Base-by-base conservation (phyloP, 2,329 filamentous ascomycete genomes). In the Claviceps humidiphila region DNA sequence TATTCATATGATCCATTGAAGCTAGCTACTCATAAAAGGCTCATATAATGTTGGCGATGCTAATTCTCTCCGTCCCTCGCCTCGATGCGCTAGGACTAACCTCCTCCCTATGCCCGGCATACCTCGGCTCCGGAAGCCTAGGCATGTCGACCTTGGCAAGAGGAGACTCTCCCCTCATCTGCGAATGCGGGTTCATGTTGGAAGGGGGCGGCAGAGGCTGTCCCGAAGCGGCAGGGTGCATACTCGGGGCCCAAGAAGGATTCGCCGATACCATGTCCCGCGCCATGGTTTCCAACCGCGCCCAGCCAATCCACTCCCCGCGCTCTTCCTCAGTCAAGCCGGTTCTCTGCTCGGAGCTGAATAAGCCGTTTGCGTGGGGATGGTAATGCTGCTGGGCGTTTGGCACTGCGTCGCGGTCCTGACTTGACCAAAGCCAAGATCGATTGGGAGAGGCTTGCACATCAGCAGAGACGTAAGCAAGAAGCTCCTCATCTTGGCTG, bases 381-480 rank as follows among this genome's bases (percentile, higher is more conserved):
- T 59, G 52, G 24, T 58, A 37, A 2, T 58, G 52, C 39, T 47
- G 48, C 46, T 58, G 49, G 48, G 53, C 8, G 56, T 51, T 55
- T 43, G 59, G 61, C 39, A 58, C 56, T 9, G 61, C 55, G 43
- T 76, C 74, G 43, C 67, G 66, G 59, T 85, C 82, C 39, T 75
- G 75, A 34, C 78, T 75, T 60, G 78, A 70, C 91, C 90, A 96
- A 4, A 90, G 78, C 91, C 91, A 97, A 13, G 84, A 83, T 39
- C 80, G 80, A 50, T 89, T 84, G 0, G 77, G 74, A n/a, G 78
- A 81, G 1, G 84, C 86, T 67, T 97, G 91, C 61, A 94, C 74
- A 67, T 97, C 93, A 0, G 84, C 87, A 34, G 87, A 91, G 1
- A 87, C 81, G 60, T 95, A 95, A 0, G 84, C 87, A 30, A 97